Evolutionary conservation across 495 filamentous ascomycete species (phyloP).

Genomic region (Paragyromitra xinjiangensis): DNA sequence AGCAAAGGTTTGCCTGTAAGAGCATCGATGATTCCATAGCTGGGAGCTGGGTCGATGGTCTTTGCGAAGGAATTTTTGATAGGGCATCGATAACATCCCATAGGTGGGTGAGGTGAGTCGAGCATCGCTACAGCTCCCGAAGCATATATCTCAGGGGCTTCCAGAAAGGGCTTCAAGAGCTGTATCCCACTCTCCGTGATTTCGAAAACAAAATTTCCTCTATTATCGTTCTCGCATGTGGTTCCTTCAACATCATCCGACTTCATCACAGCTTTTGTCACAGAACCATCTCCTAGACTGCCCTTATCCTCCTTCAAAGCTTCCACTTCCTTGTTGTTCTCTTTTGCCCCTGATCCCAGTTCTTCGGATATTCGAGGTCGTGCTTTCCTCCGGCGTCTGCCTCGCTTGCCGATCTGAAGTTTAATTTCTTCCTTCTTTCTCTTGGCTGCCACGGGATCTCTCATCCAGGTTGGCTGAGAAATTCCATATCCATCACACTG

Average conservation of each 20-base stretch:
- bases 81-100: constrained; percentile 42
- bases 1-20: constrained; percentile 32
- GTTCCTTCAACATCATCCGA: constrained; percentile 3
- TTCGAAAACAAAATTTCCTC: constrained; percentile 30
- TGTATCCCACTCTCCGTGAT: constrained; percentile 14
- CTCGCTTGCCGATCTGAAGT: constrained; percentile 49
- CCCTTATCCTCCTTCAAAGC: neutral
- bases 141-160: neutral
- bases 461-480: constrained; percentile 59
- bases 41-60: neutral
- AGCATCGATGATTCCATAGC: constrained; percentile 21
- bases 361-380: constrained; percentile 10
- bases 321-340: neutral
- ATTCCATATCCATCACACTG: constrained; percentile 58
- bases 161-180: constrained; percentile 33
- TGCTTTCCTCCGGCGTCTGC: constrained; percentile 34
- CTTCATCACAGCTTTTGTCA: neutral
- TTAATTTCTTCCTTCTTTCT: constrained; percentile 54
- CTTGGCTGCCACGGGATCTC: constrained; percentile 45
- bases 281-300: neutral
- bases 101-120: constrained; percentile 35
- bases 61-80: constrained; percentile 32
- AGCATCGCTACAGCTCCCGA: constrained; percentile 27
- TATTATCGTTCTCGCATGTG: neutral
- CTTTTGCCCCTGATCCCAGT: neutral